Evolutionary conservation across 2,329 filamentous ascomycete species (phyloP), one percentile per base, ranked within the genome.

Genomic region (Alternaria panax): DNA sequence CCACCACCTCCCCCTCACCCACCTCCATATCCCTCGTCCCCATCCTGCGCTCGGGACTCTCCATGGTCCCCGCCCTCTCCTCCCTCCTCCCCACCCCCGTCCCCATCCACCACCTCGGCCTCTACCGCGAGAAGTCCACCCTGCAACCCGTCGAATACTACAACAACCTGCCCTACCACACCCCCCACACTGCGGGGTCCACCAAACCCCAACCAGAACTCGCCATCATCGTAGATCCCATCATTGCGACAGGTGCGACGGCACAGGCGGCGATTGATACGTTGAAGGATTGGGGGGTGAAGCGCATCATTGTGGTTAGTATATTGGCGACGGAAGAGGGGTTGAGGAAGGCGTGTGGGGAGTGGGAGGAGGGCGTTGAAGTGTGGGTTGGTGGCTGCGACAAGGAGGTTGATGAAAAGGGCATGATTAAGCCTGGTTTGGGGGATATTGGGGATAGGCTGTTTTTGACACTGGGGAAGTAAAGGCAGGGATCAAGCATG

Each of bases 61-160:
- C 88, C 76, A 97, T 98, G 93, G 86, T 96, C 42, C 92, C 96
- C 74, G 90, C 92, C 25, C 82, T 97, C 42, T 90, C 94, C 81
- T 89, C 88, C 27, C 85, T 98, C 71, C 92, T 98, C 59, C 93
- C 94, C 18, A 76, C 80, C 36, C 86, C 92, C 14, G 91, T 94
- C 30, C 90, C 93, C 7, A 87, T 97, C 65, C 93, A 98, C 82
- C 94, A 98, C 78, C 90, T 98, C 7, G 94, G 95, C 67, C 90
- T 98, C 74, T 98, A 94, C 84, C 92, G 93, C 74, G 93, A 97
- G 77, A 92, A 91, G 60, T 87, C 88, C 57, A 94, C 92, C 43
- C 88, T 97, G 57, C 88, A 92, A 72, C 92, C 93, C 3, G 93
- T 97, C 59, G 93, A 97, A 80, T 97, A 97, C 86, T 97, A 97